Base-by-base conservation (phyloP, 805 yeast species). In the Wickerhamomyces mucosus region DNA sequence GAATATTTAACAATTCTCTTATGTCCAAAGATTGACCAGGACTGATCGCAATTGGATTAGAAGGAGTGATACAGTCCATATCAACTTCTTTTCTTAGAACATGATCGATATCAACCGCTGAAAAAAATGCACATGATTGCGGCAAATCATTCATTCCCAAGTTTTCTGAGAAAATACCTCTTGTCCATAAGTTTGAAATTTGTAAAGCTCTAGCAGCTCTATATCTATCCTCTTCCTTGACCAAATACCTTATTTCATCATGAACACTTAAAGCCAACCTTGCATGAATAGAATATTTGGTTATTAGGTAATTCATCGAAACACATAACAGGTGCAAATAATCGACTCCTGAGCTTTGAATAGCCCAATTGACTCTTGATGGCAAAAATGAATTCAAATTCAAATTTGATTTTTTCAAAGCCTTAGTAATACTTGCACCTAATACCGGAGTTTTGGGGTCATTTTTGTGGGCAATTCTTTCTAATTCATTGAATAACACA, bases 281-380 rank as follows among this genome's bases (percentile, higher is more conserved):
- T 0, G 94, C 95, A 21, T 79, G 69, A 9, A 94, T 60, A 4
- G 61, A 48, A 54, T 75, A 89, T 38, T 65, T 68, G 24, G 72
- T 65, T 25, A 72, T 63, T 43, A 92, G 62, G 46, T 86, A 84
- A 36, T 84, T 82, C 96, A 94, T 88, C 0, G 95, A 73, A 5
- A 85, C 72, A 29, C 89, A 67, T 37, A 92, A 54, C 25, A 92
- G 53, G 52, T 92, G 99, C 32, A 92, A 63, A 49, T 94, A 92
- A 53, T 92, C 98, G 14, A 94, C 99, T 22, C 98, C 99, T 2
- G 96, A 84, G 15, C 96, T 84, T 54, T 92, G 99, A 50, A 92
- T 92, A 1, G 96, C 84, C 99, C 99, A 92, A 49, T 92, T 92
- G 40, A 88, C 78, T 46, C 99, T 59, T 2, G 96, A 85, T 0